phyloP scores from a whole-genome alignment of 1,139 yeast genomes.

The Magnusiomyces suaveolens region DNA sequence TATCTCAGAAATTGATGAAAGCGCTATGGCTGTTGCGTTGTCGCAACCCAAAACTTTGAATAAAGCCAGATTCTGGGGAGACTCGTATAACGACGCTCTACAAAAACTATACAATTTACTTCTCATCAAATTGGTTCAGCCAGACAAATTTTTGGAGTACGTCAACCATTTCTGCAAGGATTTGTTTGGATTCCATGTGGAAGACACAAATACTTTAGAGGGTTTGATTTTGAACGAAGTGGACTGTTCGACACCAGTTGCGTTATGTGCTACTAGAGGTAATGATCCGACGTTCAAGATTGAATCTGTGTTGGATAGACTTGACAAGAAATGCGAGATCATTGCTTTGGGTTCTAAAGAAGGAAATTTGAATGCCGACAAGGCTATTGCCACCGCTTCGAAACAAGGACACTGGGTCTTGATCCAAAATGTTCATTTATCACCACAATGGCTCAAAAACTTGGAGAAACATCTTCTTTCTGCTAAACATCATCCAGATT shows the following conservation, averaged over 20 bases:
- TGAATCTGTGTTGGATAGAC: slow-evolving; percentile 36
- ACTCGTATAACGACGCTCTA: slow-evolving; percentile 15
- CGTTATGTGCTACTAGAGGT: slow-evolving; percentile 53
- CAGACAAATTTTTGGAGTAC: slow-evolving; percentile 19
- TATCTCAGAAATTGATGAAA: slow-evolving; percentile 47
- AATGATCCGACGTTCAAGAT: slow-evolving; percentile 58
- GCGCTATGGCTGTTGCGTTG: slow-evolving; percentile 79
- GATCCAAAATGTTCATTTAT: slow-evolving; percentile 69
- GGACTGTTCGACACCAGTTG: slow-evolving; percentile 33
- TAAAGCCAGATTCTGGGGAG: slow-evolving; percentile 13
- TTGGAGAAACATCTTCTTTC: slow-evolving; percentile 41
- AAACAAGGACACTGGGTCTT: slow-evolving; percentile 55
- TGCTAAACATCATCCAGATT: slow-evolving; percentile 27
- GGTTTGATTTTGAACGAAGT: slow-evolving; percentile 17
- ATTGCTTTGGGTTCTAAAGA: slow-evolving; percentile 75
- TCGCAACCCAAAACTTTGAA: slow-evolving; percentile 30
- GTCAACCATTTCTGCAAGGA: slow-evolving; percentile 16
- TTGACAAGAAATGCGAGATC: slow-evolving; percentile 30
- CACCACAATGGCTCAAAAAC: slow-evolving; percentile 51
- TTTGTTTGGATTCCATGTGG: slow-evolving; percentile 4
- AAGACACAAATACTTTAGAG: slow-evolving; percentile 12
- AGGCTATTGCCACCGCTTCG: slow-evolving; percentile 41
- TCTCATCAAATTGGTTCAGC: slow-evolving; percentile 19
- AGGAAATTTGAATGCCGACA: slow-evolving; percentile 48
- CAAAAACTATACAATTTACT: slow-evolving; percentile 17